Evolutionary conservation across 2,329 filamentous ascomycete species (phyloP).

Genomic region (Exophiala spinifera): DNA sequence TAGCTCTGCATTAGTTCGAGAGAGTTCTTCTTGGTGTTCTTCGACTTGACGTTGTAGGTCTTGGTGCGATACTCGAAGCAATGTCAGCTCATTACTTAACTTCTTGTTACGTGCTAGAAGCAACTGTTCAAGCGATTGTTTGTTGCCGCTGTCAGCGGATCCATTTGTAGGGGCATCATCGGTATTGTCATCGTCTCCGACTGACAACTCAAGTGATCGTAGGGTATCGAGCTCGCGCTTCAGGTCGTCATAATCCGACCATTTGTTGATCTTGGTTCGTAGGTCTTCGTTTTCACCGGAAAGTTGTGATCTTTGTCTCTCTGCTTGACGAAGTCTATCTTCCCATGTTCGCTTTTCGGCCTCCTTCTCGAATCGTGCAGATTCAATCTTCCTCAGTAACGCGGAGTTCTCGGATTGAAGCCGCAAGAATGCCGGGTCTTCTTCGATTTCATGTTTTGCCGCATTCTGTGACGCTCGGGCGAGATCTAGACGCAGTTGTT

Average conservation of each 20-base stretch:
- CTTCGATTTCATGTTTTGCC: constrained; percentile 63
- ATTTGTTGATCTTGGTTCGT: constrained; percentile 78
- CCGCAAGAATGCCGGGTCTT: constrained; percentile 84
- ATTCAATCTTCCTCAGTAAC: constrained; percentile 82
- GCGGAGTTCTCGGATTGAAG: constrained; percentile 91
- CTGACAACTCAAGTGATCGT: constrained; percentile 89
- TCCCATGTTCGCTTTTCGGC: constrained; percentile 74
- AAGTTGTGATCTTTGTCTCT: constrained; percentile 71
- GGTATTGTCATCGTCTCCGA: constrained; percentile 69
- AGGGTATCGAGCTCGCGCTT: constrained; percentile 95
- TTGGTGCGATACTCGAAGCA: constrained; percentile 89
- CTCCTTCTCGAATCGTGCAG: constrained; percentile 78
- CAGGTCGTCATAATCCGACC: constrained; percentile 92
- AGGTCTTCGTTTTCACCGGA: constrained; percentile 78
- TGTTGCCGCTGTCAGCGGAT: constrained; percentile 55
- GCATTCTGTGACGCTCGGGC: constrained; percentile 77
- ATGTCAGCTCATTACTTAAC: constrained; percentile 85
- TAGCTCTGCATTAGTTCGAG: constrained; percentile 77
- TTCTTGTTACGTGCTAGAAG: constrained; percentile 94
- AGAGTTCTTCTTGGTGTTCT: constrained; percentile 77
- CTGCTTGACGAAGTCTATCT: constrained; percentile 69
- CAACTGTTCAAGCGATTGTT: constrained; percentile 85
- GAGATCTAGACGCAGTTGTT: constrained; percentile 84
- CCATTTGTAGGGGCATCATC: constrained; percentile 49
- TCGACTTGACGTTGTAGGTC: constrained; percentile 80